Percentiles rank a stretch among this genome's conserved stretches.
Conservation (phyloP, 805 yeast genomes). For the Blastobotrys muscicola region DNA sequence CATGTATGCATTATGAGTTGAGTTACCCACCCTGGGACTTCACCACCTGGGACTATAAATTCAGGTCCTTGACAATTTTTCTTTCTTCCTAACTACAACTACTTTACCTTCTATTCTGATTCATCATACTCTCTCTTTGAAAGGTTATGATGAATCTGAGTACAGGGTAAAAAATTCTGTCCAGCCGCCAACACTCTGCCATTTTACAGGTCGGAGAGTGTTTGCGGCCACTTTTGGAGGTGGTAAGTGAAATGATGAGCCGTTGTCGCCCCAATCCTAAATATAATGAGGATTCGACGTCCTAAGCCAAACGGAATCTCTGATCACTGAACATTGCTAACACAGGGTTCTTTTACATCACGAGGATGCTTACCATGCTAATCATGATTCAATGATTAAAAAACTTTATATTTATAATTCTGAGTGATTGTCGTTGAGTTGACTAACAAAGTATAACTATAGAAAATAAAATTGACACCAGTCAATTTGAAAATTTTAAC, state of each 20-base stretch:
- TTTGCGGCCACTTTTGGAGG: not conserved
- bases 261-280: constrained; percentile 73
- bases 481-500: too few species aligned
- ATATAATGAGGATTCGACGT: constrained; percentile 60
- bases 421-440: too few species aligned
- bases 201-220: not conserved
- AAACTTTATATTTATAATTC: not conserved
- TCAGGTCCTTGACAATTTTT: not conserved
- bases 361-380: constrained; percentile 40
- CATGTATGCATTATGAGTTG: not conserved
- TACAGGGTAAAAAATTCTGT: too few species aligned
- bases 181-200: too few species aligned
- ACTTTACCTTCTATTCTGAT: not conserved
- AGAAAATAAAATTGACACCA: too few species aligned
- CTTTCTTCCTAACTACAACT: not conserved
- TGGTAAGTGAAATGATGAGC: constrained; percentile 40
- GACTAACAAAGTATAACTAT: too few species aligned
- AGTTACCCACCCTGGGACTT: not conserved
- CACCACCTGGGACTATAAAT: not conserved
- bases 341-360: not conserved
- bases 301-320: constrained; percentile 55
- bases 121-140: not conserved
- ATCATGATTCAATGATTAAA: constrained; percentile 37
- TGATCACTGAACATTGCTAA: constrained; percentile 28
- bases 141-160: not conserved